Conservation (phyloP, 768 basidiomycete genomes). For the Terana coerulea region DNA sequence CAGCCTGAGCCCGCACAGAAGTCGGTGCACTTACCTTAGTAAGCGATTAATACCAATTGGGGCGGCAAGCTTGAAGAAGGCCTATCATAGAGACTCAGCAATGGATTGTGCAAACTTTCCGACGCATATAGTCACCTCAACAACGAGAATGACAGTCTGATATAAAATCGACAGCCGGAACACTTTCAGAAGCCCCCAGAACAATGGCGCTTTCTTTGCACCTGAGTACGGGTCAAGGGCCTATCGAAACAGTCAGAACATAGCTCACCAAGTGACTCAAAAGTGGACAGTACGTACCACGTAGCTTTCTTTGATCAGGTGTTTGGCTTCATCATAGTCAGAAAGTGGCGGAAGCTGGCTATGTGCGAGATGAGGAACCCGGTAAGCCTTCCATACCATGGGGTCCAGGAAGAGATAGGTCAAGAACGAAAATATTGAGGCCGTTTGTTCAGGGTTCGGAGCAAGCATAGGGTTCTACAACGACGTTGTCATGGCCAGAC, state of each 20-base stretch:
- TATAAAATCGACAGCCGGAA: not conserved
- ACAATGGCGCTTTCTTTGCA: slow-evolving; percentile 5
- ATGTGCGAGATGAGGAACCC: slow-evolving; percentile 24
- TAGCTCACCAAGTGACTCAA: not conserved
- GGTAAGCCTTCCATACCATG: slow-evolving; percentile 25
- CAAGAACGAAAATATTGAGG: slow-evolving; percentile 34
- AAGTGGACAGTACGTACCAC: too few relatives aligned
- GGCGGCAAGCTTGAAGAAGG: slow-evolving; percentile 9
- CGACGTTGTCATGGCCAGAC: not conserved
- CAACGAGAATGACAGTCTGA: not conserved
- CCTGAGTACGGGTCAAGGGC: slow-evolving; percentile 12
- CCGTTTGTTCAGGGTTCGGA: slow-evolving; percentile 41
- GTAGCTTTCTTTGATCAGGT: slow-evolving; percentile 21
- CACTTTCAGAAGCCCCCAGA: not conserved
- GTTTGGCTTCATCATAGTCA: slow-evolving; percentile 24
- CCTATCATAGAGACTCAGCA: too few relatives aligned
- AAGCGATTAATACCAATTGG: slow-evolving; percentile 36
- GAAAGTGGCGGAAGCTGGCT: slow-evolving; percentile 30
- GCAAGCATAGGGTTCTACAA: slow-evolving; percentile 14
- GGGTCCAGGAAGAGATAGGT: slow-evolving; percentile 38
- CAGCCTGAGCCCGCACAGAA: too few relatives aligned
- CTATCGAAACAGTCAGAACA: slow-evolving; percentile 1
- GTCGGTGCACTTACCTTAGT: slow-evolving; percentile 25
- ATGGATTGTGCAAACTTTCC: too few relatives aligned
- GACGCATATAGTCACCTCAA: too few relatives aligned